Evolutionary conservation across 305 asterid genomes (phyloP).

Genomic region (Fraxinus dipetala): DNA sequence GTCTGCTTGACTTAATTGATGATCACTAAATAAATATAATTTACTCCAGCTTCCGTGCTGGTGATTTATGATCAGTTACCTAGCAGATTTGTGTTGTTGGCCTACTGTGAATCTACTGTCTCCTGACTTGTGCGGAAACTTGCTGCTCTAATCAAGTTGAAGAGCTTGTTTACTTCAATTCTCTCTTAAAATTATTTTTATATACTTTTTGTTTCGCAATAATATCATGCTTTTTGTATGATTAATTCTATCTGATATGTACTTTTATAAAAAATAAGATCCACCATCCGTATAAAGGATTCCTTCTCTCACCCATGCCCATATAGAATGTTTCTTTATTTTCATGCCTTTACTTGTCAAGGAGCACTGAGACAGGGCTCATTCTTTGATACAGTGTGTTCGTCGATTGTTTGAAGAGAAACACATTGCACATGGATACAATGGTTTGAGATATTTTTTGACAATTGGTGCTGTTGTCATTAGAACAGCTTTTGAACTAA

Average conservation of each 20-base stretch:
- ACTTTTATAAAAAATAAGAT: neutral
- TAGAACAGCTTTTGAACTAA: conserved; percentile 62
- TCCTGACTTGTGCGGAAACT: neutral
- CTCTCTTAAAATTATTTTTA: neutral
- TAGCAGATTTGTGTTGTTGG: neutral
- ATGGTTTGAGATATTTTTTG: conserved; percentile 65
- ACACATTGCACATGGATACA: conserved; percentile 50
- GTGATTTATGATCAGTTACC: neutral
- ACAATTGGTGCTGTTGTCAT: conserved; percentile 67
- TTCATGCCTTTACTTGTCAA: conserved; percentile 4
- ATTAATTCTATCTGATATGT: neutral
- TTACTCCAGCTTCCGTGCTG: neutral
- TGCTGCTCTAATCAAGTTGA: neutral
- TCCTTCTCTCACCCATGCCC: neutral
- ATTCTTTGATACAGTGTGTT: conserved; percentile 49
- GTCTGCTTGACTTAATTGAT: neutral
- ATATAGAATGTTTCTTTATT: neutral
- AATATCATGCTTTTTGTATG: neutral
- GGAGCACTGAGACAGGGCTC: conserved; percentile 15
- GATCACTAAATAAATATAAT: neutral
- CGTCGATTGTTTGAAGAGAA: conserved; percentile 70
- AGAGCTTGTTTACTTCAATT: neutral
- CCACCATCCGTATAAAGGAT: neutral
- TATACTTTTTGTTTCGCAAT: neutral
- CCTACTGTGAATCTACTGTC: neutral